Percentiles rank a stretch among this genome's conserved stretches.
Evolutionary conservation across 2,329 filamentous ascomycete genomes (phyloP).

Genomic region (Fusarium sp.): DNA sequence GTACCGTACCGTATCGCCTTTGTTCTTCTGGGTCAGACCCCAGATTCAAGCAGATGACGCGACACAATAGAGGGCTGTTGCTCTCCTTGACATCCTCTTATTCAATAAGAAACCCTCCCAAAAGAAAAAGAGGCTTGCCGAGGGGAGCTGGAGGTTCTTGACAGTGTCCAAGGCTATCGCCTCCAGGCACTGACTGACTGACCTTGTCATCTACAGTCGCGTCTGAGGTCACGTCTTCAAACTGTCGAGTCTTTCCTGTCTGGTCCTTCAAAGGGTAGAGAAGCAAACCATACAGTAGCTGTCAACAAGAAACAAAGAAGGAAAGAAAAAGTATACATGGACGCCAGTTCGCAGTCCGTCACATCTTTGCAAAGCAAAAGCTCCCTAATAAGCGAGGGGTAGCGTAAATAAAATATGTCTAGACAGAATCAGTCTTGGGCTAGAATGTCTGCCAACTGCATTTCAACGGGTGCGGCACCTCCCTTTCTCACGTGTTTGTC

Average conservation of each 20-base stretch:
- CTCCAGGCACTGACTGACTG: slow-evolving; percentile 13
- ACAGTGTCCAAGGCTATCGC: slow-evolving; percentile 36
- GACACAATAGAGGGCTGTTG: not conserved
- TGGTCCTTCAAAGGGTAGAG: not conserved
- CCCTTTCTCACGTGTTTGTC: slow-evolving; percentile 31
- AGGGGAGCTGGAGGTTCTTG: slow-evolving; percentile 16
- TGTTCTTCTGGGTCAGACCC: slow-evolving; percentile 9
- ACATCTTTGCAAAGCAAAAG: not conserved
- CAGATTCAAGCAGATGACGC: not conserved
- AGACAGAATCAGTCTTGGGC: slow-evolving; percentile 30
- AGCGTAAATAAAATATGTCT: slow-evolving; percentile 12
- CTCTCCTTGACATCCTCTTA: not conserved
- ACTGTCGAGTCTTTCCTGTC: not conserved
- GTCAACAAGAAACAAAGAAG: no score
- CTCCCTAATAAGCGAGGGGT: not conserved
- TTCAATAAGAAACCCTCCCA: not conserved
- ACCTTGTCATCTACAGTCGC: not conserved
- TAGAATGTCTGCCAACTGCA: slow-evolving; percentile 32
- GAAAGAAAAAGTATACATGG: not conserved
- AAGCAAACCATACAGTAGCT: no score
- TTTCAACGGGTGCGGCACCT: slow-evolving; percentile 44
- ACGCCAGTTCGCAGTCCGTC: no score
- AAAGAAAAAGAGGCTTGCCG: slow-evolving; percentile 10
- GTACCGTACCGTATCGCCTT: not conserved
- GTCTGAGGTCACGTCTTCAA: not conserved